Base-by-base conservation (phyloP, 1,284 basidiomycete genomes). In the Cryptococcus neoformans region DNA sequence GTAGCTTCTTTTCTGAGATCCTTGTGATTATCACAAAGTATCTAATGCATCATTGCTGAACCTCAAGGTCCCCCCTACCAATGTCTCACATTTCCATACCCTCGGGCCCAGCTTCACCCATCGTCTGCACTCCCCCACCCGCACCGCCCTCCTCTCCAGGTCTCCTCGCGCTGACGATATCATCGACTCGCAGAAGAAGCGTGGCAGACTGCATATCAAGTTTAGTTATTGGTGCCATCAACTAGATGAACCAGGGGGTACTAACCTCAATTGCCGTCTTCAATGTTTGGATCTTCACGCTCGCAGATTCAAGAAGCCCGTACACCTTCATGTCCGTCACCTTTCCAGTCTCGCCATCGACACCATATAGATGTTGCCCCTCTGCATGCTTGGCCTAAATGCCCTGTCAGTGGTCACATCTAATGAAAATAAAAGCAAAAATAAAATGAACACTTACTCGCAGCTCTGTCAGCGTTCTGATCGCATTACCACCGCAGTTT, bases 261-360 rank as follows among this genome's bases (percentile, higher is more conserved):
- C 69, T 62, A 60, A 85, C 88, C 83, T 98, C 93, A 65, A 98
- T 89, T 14, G 95, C 94, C 9, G 95, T 99, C 84, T 99, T 98
- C 72, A 97, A 81, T 16, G 88, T 98, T 82, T 98, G 95, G 51
- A 96, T 89, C 87, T 98, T 98, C 70, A 99, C 94, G 60, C 91
- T 93, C 2, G 94, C 92, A 42, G 88, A 90, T 80, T 99, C 96
- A 65, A 93, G 92, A 56, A 99, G 80, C 0, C 93, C 93, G 74
- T 97, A 96, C 53, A 81, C 79, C 74, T 92, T 92, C 95, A 98
- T 98, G 74, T 98, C 91, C 41, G 89, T 89, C 44, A 96, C 87
- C 77, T 94, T 95, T 45, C 94, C 95, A 3, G 88, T 92, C 71
- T 97, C 90, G 39, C 95, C 95, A 66, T 99, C 88, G 53, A 99